Evolutionary conservation across 352 stramenopile genomes (phyloP), one percentile per base, ranked within the genome.

Genomic region (Chrysophaeum taylorii): DNA sequence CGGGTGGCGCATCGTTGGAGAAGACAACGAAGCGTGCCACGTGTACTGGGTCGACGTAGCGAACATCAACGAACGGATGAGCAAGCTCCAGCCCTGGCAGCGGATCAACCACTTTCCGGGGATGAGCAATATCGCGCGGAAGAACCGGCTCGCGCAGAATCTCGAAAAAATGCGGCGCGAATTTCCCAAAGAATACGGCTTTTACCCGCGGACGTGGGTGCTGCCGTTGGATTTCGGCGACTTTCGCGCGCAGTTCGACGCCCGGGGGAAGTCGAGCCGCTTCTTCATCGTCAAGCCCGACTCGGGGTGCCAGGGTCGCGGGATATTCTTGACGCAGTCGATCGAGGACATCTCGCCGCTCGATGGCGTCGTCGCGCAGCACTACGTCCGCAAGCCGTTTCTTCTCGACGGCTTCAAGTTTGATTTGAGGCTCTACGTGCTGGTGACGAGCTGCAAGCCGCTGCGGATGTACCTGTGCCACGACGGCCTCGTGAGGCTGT

Each of bases 191-290:
- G 88, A 97, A 70, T 97, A 92, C 69, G 81, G 85, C 38, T 97
- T 97, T 72, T 97, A 92, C 67, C 94, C 94, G 37, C 85, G 85
- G 38, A 98, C 94, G 25, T 98, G 91, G 87, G 93, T 97, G 36
- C 80, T 98, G n/a, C 94, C 94, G 25, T 88, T 92, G 57, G 91
- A 97, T 71, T 83, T 94, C 52, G 81, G 86, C 60, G 85, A 94
- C 35, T 97, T 98, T 72, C 84, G 91, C 70, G 79, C 85, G 37
- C 79, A 96, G 54, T 97, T 97, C 75, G 87, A 92, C 64, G 73
- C 76, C 18, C 84, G 89, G 53, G 91, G 73, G 16, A 77, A 74
- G 2, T 66, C 68, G 4, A 21, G 7, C 12, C 14, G 41, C 2
- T 68, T 64, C 27, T 54, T 42, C 36, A 72, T 60, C 42, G n/a